Evolutionary conservation across 2,329 filamentous ascomycete genomes (phyloP), one percentile per base, ranked within the genome.

Genomic region (Exophiala sideris): DNA sequence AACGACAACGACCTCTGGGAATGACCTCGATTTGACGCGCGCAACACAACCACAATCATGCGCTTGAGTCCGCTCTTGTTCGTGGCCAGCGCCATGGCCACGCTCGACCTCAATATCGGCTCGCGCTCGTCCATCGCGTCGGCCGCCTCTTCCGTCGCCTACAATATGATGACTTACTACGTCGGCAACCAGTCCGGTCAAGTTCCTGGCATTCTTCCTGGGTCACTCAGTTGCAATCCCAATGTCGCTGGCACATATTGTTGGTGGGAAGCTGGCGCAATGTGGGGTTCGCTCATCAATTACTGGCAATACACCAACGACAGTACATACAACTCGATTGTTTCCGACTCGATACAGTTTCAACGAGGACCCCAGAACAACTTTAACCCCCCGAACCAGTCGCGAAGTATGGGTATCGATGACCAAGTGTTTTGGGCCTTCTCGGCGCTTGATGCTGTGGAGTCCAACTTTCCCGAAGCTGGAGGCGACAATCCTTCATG

Each of bases 381-480:
- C 6, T 75, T 72, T 50, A 73, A 73, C 66, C 72, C 72, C 1
- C 59, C 64, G 16, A 74, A 73, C 52, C 72, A 74, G 46, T 71
- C 65, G 8, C 64, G 65, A 41, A 71, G 68, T 0, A 70, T 64
- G 62, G 79, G 79, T 42, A 82, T 83, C 57, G 80, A 83, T 48
- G 80, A 83, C 53, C 80, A 83, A 64, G 74, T 71, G 6, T 82
- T 83, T 62, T 83, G 80, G 80, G 80, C 71, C 2, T 77, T 80
- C 55, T 73, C 77, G 20, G 79, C 77, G 38, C 79, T 83, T 72
- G 73, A 77, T 1, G 80, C 80, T 2, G 79, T 80, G 10, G 80
- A 83, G 61, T 66, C 70, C 54, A 73, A 73, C 41, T 78, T 76
- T 56, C 61, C 61, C 21, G 70, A 71, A 1, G 66, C 70, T 29